phyloP scores from a whole-genome alignment of 2,329 filamentous ascomycete species.

The Penicillium sp. region DNA sequence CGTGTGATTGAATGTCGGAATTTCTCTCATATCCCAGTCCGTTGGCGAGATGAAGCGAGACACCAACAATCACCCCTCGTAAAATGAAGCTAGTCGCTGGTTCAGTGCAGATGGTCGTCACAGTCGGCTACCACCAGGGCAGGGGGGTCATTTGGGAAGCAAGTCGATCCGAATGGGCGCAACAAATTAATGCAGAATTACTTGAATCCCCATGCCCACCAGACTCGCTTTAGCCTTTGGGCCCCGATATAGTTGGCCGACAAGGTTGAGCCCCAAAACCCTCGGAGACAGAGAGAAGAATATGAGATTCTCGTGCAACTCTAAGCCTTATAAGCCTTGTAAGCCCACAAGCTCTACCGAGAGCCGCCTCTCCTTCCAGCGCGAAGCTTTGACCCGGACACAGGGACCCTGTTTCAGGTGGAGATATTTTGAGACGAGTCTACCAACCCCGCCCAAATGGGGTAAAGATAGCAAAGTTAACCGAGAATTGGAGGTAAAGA shows the following conservation, averaged over 20 bases:
- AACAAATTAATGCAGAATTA: constrained; percentile 3
- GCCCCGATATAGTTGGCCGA: neutral
- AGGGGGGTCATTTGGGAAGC: neutral
- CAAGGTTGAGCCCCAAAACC: neutral
- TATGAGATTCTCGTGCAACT: neutral
- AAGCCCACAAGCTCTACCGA: neutral
- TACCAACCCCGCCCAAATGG: constrained; percentile 2
- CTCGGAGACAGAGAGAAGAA: neutral
- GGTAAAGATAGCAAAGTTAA: constrained; percentile 7
- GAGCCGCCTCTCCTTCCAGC: constrained; percentile 4
- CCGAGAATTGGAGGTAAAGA: constrained; percentile 13
- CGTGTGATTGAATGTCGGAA: constrained; percentile 15
- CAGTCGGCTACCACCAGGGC: neutral
- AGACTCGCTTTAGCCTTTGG: neutral
- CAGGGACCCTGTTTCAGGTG: constrained; percentile 23
- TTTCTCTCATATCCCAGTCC: constrained; percentile 4
- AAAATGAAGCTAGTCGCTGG: constrained; percentile 1
- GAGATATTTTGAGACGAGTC: constrained; percentile 19
- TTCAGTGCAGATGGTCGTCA: neutral
- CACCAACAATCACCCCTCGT: neutral
- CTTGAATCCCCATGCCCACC: constrained; percentile 2
- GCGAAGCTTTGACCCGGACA: constrained; percentile 21
- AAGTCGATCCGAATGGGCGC: constrained; percentile 1
- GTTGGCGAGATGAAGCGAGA: neutral
- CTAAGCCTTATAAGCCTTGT: constrained; percentile 2